These are phyloP conservation scores for Entomortierella beljakovae DNA, from an alignment of 192 early-diverging fungal species.

Conservation along the genomic window DNA sequence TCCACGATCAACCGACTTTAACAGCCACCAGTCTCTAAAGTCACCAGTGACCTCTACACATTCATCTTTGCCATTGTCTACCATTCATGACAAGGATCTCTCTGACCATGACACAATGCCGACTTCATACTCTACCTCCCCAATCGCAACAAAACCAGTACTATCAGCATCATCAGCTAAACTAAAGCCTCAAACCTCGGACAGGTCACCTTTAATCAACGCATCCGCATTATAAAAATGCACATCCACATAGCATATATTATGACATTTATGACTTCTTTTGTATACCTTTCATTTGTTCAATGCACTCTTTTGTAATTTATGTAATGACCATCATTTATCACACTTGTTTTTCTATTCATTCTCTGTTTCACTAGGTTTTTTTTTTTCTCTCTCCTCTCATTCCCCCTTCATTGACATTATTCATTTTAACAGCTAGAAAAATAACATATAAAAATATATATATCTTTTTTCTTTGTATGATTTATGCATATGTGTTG, in stretches of 20 bases:
- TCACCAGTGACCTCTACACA: neutral
- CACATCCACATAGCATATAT: neutral
- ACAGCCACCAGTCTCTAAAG: neutral
- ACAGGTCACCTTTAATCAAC: neutral
- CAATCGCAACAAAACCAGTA: conserved; percentile 1
- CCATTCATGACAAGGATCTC: conserved; percentile 8
- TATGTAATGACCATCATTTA: too few relatives aligned
- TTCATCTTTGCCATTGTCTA: conserved; percentile 3
- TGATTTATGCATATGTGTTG: too few relatives aligned
- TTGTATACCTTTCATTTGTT: neutral
- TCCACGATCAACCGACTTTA: neutral
- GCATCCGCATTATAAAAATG: neutral
- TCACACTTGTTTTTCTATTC: too few relatives aligned
- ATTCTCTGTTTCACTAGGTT: too few relatives aligned
- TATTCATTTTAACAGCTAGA: too few relatives aligned
- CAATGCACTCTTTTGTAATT: neutral
- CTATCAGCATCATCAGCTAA: neutral
- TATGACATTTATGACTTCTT: neutral
- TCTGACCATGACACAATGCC: conserved; percentile 14
- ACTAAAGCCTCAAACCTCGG: too few relatives aligned
- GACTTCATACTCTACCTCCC: conserved; percentile 7
- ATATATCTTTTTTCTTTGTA: too few relatives aligned
- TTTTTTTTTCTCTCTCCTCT: too few relatives aligned
- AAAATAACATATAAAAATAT: too few relatives aligned
- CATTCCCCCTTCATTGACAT: too few relatives aligned